A percentile compares a stretch with the other conserved stretches of the same genome.
Conservation (phyloP, 345 rosid species). For the Citrus glauca region DNA sequence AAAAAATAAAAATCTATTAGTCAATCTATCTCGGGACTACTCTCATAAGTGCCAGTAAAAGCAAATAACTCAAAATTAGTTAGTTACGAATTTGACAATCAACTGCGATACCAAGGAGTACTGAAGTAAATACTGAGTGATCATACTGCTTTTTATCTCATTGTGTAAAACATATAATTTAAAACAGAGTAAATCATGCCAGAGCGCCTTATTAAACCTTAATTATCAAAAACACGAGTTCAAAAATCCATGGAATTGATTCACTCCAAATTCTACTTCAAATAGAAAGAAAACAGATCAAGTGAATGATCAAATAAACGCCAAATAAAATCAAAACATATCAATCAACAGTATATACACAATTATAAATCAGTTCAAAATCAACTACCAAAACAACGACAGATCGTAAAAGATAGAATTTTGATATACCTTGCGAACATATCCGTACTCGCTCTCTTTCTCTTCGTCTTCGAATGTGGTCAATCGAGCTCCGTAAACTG, state of each 20-base stretch:
- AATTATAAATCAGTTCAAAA: not conserved
- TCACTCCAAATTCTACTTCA: not conserved
- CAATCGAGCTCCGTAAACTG: slow-evolving; percentile 76
- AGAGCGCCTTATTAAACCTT: not conserved
- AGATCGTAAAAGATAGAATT: not conserved
- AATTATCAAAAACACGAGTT: not conserved
- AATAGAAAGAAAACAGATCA: not conserved
- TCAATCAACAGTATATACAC: not conserved
- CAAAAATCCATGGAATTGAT: not conserved
- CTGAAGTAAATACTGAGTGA: not conserved
- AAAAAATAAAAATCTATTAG: not conserved
- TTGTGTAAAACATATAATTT: not conserved
- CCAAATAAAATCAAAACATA: not conserved
- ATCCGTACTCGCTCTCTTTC: slow-evolving; percentile 99
- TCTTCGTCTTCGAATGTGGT: slow-evolving; percentile 94
- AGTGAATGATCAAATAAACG: not conserved
- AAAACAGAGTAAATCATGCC: not conserved
- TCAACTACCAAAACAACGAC: not conserved
- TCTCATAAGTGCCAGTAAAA: not conserved
- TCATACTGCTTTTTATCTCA: not conserved
- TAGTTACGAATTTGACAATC: not conserved
- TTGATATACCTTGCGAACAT: slow-evolving; percentile 76
- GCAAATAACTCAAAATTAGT: too few relatives aligned
- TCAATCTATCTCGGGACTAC: not conserved
- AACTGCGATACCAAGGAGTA: not conserved